Evolutionary conservation across 179 eudicot species (phyloP), one percentile per base, ranked within the genome.

Genomic region (Drosera spatulata): DNA sequence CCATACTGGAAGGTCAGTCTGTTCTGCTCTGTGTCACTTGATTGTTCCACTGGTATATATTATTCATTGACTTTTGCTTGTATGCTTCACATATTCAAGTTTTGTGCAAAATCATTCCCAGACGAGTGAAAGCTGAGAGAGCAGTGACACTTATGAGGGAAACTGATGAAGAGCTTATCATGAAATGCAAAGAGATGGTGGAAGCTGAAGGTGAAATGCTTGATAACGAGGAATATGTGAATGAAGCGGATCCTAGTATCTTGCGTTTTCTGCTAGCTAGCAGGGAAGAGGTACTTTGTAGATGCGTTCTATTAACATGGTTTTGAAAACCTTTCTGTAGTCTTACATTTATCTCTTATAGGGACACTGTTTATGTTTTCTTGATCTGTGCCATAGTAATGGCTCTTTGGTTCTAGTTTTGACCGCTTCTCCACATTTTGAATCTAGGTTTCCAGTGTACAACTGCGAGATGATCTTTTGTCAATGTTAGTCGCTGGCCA

Each of bases 401-500:
- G 33, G 33, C 33, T 22, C 33, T 22, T 22, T 22, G 33, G 33
- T 22, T 22, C 33, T 22, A 22, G 33, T 22, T 22, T 39, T 56
- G 43, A 22, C 41, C 15, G 4, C 9, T 42, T 15, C 3, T 59
- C 44, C 41, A 39, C 50, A 22, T 13, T 59, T 10, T 42, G 38
- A 45, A 55, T 73, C 55, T 63, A 91, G 98, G 96, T 91, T 61
- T 91, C 98, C 62, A 91, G 98, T 73, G 46, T 69, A 56, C 98
- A 91, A 67, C 68, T 91, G 61, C 84, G 98, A 64, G 95, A 91
- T 78, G 98, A 91, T 73, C 96, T 91, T 66, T 76, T 91, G 77
- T 91, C 98, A 63, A 91, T 91, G 98, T 64, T 91, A 65, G 98
- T 91, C 78, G 98, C 98, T 66, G 98, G 98, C 49, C 98, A 91